Conservation (phyloP, 106 monocot species). For the Acorus gramineus region DNA sequence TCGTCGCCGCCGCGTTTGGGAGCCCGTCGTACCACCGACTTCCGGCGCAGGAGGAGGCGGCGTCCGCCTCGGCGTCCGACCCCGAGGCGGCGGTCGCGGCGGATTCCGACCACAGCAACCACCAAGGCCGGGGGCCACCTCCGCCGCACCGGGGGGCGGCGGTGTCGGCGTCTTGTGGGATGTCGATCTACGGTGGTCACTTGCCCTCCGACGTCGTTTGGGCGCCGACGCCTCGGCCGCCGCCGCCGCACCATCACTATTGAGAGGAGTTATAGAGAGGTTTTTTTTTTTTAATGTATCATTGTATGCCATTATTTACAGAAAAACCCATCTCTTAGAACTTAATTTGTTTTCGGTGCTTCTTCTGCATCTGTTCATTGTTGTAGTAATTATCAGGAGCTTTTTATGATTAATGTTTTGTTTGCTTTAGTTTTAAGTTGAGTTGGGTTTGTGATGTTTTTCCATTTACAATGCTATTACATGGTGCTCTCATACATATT, state of each 20-base stretch:
- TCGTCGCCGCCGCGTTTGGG: constrained; percentile 41
- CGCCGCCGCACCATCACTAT: not conserved
- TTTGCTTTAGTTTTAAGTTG: too few relatives aligned
- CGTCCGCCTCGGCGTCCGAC: constrained; percentile 17
- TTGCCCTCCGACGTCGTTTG: constrained; percentile 21
- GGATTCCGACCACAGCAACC: constrained; percentile 1
- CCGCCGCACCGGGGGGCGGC: not conserved
- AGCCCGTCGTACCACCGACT: constrained; percentile 45
- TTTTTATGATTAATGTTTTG: too few relatives aligned
- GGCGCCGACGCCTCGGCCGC: constrained; percentile 12
- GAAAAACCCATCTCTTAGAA: too few relatives aligned
- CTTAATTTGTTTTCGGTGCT: too few relatives aligned
- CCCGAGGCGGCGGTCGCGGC: constrained; percentile 14
- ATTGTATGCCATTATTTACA: too few relatives aligned
- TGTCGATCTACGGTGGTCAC: constrained; percentile 8
- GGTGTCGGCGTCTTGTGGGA: not conserved
- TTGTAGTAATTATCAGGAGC: too few relatives aligned
- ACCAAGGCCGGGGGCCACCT: not conserved
- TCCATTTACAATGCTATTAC: too few relatives aligned
- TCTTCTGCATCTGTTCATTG: too few relatives aligned
- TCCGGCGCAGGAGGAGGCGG: constrained; percentile 32
- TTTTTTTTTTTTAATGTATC: too few relatives aligned
- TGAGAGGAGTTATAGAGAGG: too few relatives aligned
- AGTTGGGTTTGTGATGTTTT: too few relatives aligned
- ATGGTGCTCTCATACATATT: too few relatives aligned